These are phyloP conservation scores for Pseudogymnoascus verrucosus DNA, from an alignment of 2,329 filamentous ascomycete species.

Conservation along the genomic window DNA sequence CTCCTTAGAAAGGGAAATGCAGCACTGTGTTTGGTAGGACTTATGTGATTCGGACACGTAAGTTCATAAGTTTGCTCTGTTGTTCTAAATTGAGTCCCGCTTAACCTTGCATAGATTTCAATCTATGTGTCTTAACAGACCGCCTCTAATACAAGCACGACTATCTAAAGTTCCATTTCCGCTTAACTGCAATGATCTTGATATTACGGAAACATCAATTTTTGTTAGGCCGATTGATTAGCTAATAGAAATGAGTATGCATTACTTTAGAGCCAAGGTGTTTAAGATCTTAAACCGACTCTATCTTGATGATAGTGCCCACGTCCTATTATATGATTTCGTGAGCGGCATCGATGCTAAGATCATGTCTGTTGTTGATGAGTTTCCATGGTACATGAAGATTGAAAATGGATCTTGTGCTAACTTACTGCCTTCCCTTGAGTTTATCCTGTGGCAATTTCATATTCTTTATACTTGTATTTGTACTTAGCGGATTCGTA, in stretches of 20 bases:
- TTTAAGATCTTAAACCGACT: not conserved
- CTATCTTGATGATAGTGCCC: not conserved
- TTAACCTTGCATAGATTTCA: conserved; percentile 18
- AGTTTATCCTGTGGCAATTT: conserved; percentile 23
- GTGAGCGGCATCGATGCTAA: conserved; percentile 20
- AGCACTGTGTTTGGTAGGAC: conserved; percentile 24
- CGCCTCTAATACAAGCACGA: conserved; percentile 22
- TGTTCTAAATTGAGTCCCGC: not conserved
- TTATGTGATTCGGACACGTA: conserved; percentile 22
- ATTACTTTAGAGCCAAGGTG: not conserved
- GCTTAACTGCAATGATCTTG: conserved; percentile 22
- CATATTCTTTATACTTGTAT: conserved; percentile 23
- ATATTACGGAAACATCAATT: conserved; percentile 19
- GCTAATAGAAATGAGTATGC: not conserved
- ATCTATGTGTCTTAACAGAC: conserved; percentile 22
- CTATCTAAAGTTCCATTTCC: conserved; percentile 21
- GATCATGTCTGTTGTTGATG: conserved; percentile 17
- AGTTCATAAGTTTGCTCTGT: conserved; percentile 1
- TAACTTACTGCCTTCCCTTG: conserved; percentile 12
- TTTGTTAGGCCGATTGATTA: conserved; percentile 8
- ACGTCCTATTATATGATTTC: conserved; percentile 17
- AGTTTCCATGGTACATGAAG: conserved; percentile 24
- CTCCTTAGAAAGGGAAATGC: conserved; percentile 20
- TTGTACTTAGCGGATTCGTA: conserved; percentile 23
- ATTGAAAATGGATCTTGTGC: conserved; percentile 11